Base-by-base conservation (phyloP, 805 yeast genomes). In the Candida glaebosa region DNA sequence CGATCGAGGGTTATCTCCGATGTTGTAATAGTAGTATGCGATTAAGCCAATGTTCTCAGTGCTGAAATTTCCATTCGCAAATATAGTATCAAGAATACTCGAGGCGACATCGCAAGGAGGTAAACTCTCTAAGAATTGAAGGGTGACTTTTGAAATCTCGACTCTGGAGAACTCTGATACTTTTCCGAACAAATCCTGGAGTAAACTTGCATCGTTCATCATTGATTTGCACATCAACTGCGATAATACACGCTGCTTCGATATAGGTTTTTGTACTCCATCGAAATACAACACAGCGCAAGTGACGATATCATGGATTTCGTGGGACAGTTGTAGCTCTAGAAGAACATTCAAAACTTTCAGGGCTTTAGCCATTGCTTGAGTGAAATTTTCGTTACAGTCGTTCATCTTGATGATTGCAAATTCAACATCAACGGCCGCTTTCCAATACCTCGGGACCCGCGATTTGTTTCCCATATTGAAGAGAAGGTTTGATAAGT, bases 401-500 rank as follows among this genome's bases (percentile, higher is more conserved):
- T 36, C 36, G 16, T 43, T 42, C 3, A 34, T 18, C 5, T 41
- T 22, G 19, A 57, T 45, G 12, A 64, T 40, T 7, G 51, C 42
- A 9, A 50, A 49, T 42, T 71, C 76, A 20, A 63, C 50, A 5
- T 59, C 54, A 12, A 70, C 42, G 15, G 67, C 61, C 50, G 28
- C 6, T 46, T 50, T 31, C 47, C 51, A 50, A 17, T 39, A 34
- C 14, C 50, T 38, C 10, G 22, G 22, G 14, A 32, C 44, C 3
- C 55, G 28, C 18, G 53, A 38, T 26, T 46, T 56, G 6, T 54
- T 58, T 0, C 73, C 76, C 37, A 62, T 50, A 43, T 73, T 70
- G 49, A 64, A 76, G 5, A 67, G 54, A 9, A 78, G 37, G 46
- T 73, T 75, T 3, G 80, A 69, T 3, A 78, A 46, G 49, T 76